Evolutionary conservation across 441 rosid genomes (phyloP).

Genomic region (Gossypium schwendimanii): DNA sequence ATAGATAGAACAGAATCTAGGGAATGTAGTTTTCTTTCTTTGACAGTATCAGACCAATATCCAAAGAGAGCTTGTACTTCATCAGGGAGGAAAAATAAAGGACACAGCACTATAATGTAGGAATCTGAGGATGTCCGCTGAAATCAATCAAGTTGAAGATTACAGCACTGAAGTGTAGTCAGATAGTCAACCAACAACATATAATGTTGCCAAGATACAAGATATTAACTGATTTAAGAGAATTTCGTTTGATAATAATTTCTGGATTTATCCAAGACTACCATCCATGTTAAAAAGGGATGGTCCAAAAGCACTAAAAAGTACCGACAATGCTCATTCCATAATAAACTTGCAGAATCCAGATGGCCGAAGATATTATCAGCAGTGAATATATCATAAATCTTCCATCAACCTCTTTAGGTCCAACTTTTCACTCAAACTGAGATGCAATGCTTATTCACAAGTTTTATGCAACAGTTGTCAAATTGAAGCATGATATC

Average conservation of each 20-base stretch:
- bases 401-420: not conserved
- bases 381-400: not conserved
- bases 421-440: not conserved
- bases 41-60: not conserved
- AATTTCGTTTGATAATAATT: not conserved
- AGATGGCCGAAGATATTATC: not conserved
- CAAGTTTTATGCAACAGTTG: not conserved
- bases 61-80: not conserved
- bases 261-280: not conserved
- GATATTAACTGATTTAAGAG: not conserved
- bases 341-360: not conserved
- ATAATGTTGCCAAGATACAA: not conserved
- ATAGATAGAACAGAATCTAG: not conserved
- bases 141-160: not conserved
- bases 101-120: not conserved
- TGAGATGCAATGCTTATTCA: not conserved
- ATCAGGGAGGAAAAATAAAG: not conserved
- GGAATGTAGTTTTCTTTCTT: not conserved
- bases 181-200: slow-evolving; percentile 2
- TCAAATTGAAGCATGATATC: not conserved
- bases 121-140: not conserved
- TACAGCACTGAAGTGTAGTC: not conserved
- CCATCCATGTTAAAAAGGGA: not conserved
- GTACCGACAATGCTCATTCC: not conserved
- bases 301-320: not conserved